Conservation (phyloP, 2,329 filamentous ascomycete species). For the Epichloe coenophiala region DNA sequence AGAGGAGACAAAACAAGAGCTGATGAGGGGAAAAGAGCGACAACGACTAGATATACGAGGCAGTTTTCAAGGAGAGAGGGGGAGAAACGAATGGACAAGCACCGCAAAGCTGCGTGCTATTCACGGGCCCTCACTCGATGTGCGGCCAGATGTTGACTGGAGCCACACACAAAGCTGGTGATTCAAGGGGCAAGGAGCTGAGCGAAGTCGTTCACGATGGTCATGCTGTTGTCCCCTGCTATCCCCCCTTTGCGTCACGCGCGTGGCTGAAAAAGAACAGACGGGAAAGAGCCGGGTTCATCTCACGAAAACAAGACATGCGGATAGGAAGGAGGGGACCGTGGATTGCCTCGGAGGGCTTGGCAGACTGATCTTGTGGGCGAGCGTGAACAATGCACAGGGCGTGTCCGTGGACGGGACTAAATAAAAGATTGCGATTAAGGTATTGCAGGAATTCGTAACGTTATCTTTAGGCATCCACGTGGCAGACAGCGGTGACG, state of each 20-base stretch:
- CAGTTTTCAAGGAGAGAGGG: neutral
- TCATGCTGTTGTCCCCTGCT: slow-evolving; percentile 1
- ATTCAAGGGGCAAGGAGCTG: neutral
- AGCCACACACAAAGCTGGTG: slow-evolving; percentile 1
- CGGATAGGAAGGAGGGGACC: neutral
- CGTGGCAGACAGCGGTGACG: slow-evolving; percentile 4
- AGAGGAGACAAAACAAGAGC: neutral
- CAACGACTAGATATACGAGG: slow-evolving; percentile 1
- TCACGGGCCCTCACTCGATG: neutral
- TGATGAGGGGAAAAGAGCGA: slow-evolving; percentile 1
- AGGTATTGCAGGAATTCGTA: neutral
- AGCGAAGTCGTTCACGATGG: neutral
- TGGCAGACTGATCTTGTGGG: neutral
- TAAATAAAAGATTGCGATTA: neutral
- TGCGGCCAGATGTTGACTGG: neutral
- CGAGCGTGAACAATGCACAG: neutral
- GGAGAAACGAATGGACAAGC: slow-evolving; percentile 5
- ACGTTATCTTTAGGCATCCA: neutral
- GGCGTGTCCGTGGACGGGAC: neutral
- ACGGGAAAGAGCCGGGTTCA: slow-evolving; percentile 4
- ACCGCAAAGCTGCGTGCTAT: slow-evolving; percentile 1
- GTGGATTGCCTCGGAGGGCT: neutral
- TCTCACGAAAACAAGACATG: slow-evolving; percentile 2
- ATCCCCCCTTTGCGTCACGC: slow-evolving; percentile 4
- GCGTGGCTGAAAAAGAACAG: slow-evolving; percentile 4